Conservation (phyloP, 106 monocot genomes). For the Xerophyta viscosa region DNA sequence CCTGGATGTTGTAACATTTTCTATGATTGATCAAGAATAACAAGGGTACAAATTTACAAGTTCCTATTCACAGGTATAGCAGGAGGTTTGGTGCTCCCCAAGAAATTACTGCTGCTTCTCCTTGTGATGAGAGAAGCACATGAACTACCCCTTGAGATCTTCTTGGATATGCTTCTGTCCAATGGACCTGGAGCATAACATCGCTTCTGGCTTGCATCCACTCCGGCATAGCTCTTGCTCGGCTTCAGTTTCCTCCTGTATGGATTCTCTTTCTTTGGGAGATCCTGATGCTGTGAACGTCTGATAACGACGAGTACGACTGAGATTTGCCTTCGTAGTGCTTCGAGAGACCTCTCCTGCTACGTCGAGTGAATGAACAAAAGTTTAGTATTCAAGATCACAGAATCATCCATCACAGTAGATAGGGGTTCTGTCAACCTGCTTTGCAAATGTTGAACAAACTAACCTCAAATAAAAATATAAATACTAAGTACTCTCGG, state of each 20-base stretch:
- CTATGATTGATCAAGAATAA: too few relatives aligned
- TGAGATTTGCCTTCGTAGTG: slow-evolving; percentile 48
- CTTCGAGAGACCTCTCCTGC: slow-evolving; percentile 50
- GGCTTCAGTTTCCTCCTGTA: slow-evolving; percentile 28
- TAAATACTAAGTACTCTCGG: too few relatives aligned
- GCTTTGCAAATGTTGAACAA: too few relatives aligned
- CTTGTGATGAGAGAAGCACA: slow-evolving; percentile 2
- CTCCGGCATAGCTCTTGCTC: slow-evolving; percentile 19
- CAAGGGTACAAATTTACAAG: background rate
- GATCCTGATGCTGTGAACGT: slow-evolving; percentile 34
- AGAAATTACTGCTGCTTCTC: background rate
- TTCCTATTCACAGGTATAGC: slow-evolving; percentile 1
- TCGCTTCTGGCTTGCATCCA: slow-evolving; percentile 7
- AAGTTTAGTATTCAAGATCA: too few relatives aligned
- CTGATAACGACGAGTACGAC: slow-evolving; percentile 36
- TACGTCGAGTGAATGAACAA: too few relatives aligned
- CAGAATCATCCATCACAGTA: too few relatives aligned
- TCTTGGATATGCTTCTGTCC: slow-evolving; percentile 1
- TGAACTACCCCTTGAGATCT: slow-evolving; percentile 1
- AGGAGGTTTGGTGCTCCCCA: slow-evolving; percentile 1
- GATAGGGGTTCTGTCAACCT: too few relatives aligned
- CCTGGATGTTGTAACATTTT: too few relatives aligned
- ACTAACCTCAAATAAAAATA: too few relatives aligned
- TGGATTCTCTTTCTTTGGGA: slow-evolving; percentile 27
- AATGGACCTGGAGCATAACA: background rate